These are phyloP conservation scores for Melanopsichium pennsylvanicum DNA, from an alignment of 1,284 basidiomycete species.

Conservation along the genomic window DNA sequence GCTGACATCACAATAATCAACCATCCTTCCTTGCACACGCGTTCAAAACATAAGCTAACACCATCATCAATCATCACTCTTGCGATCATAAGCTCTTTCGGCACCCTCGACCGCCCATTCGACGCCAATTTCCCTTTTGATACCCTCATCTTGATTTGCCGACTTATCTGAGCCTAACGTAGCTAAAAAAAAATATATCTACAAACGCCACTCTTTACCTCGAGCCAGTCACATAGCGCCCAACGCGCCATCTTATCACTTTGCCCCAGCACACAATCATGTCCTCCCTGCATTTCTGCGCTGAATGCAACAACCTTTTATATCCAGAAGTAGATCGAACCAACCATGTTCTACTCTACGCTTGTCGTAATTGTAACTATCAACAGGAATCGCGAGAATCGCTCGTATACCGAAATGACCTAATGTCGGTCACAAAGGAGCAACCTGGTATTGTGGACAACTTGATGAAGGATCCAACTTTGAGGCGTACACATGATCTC, in stretches of 20 bases:
- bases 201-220: too few relatives aligned
- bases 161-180: too few relatives aligned
- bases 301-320: slow-evolving; percentile 80
- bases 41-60: too few relatives aligned
- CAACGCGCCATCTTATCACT: background rate
- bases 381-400: slow-evolving; percentile 85
- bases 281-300: slow-evolving; percentile 62
- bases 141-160: too few relatives aligned
- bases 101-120: background rate
- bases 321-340: slow-evolving; percentile 83
- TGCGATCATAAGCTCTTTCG: too few relatives aligned
- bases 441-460: slow-evolving; percentile 90
- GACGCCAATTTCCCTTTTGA: too few relatives aligned
- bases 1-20: too few relatives aligned
- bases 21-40: slow-evolving; percentile 1
- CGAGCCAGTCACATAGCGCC: too few relatives aligned
- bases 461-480: slow-evolving; percentile 86
- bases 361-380: slow-evolving; percentile 89
- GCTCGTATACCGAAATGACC: slow-evolving; percentile 90
- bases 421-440: slow-evolving; percentile 91
- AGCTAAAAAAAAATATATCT: too few relatives aligned
- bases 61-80: background rate
- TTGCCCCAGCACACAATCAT: slow-evolving; percentile 2
- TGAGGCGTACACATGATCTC: slow-evolving; percentile 67
- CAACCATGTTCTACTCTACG: slow-evolving; percentile 86